Base-by-base conservation (phyloP, 1,139 yeast genomes). In the Debaryomyces nepalensis region DNA sequence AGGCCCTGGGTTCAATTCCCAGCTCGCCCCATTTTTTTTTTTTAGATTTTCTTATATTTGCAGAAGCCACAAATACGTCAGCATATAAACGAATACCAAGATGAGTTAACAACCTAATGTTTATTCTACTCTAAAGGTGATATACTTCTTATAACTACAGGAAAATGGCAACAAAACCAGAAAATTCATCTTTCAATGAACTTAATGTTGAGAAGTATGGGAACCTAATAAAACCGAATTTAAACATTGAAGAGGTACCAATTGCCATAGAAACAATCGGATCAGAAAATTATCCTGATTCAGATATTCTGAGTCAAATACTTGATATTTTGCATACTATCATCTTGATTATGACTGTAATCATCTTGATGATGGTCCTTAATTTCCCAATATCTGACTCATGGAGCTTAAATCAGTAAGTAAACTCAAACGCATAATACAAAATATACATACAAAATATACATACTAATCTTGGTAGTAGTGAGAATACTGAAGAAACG, bases 1-100 rank as follows among this genome's bases (percentile, higher is more conserved):
- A 53, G 57, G 57, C 51, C 57, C 55, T 48, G 57, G 58, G 57
- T 53, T 53, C 57, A 51, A 53, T 53, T 53, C 57, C 57, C 57
- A 49, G 58, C 53, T 49, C 53, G 53, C 56, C 57, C 58, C 58
- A 11, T 11, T 46, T 37, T 29, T 50, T 48, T 42, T 42, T 46
- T 34, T 47, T 26, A 19, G 12, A 10, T 31, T 10, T 36, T 24
- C 10, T 16, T n/a, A 14, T 4, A 20, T 16, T 18, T 18, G 19
- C 27, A 27, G 16, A 26, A 14, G 23, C 40, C 37, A 19, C n/a
- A 33, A 34, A 14, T 18, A 21, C n/a, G n/a, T n/a, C n/a, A 35
- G 27, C 20, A 11, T 30, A 32, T 26, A 22, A 36, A 23, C 35
- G 40, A 33, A 20, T 10, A 37, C n/a, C n/a, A n/a, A n/a, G n/a